Conservation (phyloP, 495 filamentous ascomycete genomes). For the Tetracladium marchalianum region DNA sequence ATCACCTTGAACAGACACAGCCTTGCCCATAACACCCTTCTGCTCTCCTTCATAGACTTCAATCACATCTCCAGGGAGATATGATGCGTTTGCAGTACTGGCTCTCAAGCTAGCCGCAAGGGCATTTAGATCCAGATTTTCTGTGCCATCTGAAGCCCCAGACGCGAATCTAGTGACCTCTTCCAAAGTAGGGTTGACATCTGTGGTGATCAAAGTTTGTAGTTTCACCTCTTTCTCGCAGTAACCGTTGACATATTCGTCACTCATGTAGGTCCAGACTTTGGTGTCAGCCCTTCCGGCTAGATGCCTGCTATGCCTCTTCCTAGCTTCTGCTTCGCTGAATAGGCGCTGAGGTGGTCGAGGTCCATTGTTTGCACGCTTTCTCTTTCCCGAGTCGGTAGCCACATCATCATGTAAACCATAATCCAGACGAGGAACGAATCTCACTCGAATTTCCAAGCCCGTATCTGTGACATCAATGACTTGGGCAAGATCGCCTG, state of each 20-base stretch:
- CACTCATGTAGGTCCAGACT: constrained; percentile 71
- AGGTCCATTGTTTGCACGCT: constrained; percentile 50
- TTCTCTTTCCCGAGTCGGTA: constrained; percentile 55
- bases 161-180: constrained; percentile 92
- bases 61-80: constrained; percentile 84
- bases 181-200: constrained; percentile 88
- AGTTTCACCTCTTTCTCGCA: constrained; percentile 91
- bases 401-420: constrained; percentile 70
- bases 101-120: constrained; percentile 80
- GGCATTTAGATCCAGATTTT: constrained; percentile 85
- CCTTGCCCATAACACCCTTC: constrained; percentile 77
- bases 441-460: constrained; percentile 71
- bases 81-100: constrained; percentile 63
- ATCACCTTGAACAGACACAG: constrained; percentile 76
- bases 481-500: constrained; percentile 84
- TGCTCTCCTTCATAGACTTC: constrained; percentile 97
- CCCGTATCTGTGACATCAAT: constrained; percentile 90
- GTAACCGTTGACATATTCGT: constrained; percentile 89
- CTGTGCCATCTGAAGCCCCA: constrained; percentile 78
- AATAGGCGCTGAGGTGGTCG: constrained; percentile 89
- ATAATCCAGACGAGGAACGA: constrained; percentile 89
- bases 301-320: constrained; percentile 68
- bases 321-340: constrained; percentile 86
- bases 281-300: constrained; percentile 52
- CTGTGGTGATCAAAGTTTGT: constrained; percentile 67